Evolutionary conservation across 441 rosid genomes (phyloP).

Genomic region (Populus hybrid): DNA sequence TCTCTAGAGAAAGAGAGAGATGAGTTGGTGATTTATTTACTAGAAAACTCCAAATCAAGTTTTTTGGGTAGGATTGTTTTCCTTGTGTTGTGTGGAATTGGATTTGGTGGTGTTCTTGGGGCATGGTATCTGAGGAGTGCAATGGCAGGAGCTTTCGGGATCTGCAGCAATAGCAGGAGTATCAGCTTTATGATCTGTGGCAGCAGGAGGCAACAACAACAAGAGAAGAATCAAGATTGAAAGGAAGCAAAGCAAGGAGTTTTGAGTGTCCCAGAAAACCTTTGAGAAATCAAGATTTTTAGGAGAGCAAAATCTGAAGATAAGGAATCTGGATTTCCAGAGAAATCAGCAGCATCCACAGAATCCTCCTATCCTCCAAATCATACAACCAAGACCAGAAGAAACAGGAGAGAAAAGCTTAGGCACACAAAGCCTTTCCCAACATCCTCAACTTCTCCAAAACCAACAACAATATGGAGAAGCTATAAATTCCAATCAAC

Average conservation of each 20-base stretch:
- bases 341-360: conserved; percentile 14
- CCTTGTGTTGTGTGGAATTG: conserved; percentile 12
- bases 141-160: conserved; percentile 53
- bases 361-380: conserved; percentile 21
- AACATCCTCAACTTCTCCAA: conserved; percentile 18
- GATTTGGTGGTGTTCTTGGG: conserved; percentile 24
- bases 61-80: conserved; percentile 13
- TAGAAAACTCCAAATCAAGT: background rate
- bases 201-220: conserved; percentile 34
- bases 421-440: background rate
- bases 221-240: background rate
- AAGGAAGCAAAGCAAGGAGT: conserved; percentile 16
- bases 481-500: conserved; percentile 3
- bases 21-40: background rate
- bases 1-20: background rate
- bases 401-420: conserved; percentile 14
- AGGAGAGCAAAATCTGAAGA: conserved; percentile 22
- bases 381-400: conserved; percentile 5
- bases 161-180: conserved; percentile 36
- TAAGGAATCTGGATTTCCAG: conserved; percentile 43
- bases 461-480: conserved; percentile 18
- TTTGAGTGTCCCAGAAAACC: background rate
- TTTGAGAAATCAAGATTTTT: conserved; percentile 6
- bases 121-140: conserved; percentile 42
- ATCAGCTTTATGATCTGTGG: conserved; percentile 45